A percentile compares a stretch with the other conserved stretches of the same genome.
phyloP scores from a whole-genome alignment of 2,329 filamentous ascomycete genomes.

The Trichoderma sp. region DNA sequence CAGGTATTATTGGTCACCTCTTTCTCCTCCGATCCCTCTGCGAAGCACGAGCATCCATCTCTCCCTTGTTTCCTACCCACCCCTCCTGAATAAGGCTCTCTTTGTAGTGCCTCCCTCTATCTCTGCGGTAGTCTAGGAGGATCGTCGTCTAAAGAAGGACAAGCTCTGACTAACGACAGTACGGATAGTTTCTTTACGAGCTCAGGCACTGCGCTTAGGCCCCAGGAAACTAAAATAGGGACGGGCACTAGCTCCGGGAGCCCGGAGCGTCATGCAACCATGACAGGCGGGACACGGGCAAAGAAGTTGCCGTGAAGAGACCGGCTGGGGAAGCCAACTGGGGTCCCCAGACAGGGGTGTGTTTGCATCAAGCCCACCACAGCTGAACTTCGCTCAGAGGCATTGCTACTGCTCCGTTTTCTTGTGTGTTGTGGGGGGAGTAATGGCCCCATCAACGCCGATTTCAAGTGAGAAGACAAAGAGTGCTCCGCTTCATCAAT shows the following conservation, averaged over 20 bases:
- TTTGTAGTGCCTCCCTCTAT: too few species aligned
- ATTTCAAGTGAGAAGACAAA: background rate
- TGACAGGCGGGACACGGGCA: constrained; percentile 11
- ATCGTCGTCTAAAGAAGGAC: background rate
- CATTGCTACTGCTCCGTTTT: background rate
- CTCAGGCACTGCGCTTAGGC: background rate
- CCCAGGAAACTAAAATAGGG: background rate
- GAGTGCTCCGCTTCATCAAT: background rate
- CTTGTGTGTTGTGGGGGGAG: background rate
- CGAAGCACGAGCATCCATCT: too few species aligned
- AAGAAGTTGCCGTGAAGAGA: constrained; percentile 11
- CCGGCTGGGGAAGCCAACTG: constrained; percentile 14
- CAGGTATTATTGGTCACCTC: background rate
- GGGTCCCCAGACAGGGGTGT: background rate
- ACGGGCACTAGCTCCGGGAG: constrained; percentile 10
- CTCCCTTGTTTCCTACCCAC: background rate
- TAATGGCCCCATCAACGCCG: background rate
- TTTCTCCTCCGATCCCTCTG: background rate
- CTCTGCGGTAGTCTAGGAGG: too few species aligned
- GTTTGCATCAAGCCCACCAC: background rate
- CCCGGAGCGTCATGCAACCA: background rate
- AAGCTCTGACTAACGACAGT: background rate
- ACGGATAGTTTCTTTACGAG: background rate
- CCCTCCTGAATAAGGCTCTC: background rate
- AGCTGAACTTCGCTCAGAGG: constrained; percentile 10